Percentiles rank a stretch among this genome's conserved stretches.
phyloP scores from a whole-genome alignment of 306 rosid species.

The Vicia faba region DNA sequence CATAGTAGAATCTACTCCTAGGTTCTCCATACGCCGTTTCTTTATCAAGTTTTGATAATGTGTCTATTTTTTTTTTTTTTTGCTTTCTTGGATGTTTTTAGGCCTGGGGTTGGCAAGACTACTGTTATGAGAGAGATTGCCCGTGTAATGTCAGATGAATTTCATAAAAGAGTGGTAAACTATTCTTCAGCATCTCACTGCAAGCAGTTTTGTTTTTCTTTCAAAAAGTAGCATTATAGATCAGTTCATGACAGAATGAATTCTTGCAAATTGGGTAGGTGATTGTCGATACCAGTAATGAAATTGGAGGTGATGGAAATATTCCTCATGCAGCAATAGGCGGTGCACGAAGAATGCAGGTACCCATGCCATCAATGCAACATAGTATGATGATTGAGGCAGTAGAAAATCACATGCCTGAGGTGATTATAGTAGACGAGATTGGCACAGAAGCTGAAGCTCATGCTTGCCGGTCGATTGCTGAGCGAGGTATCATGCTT shows the following conservation, averaged over 20 bases:
- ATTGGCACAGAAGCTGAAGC: conserved; percentile 74
- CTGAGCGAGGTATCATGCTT: conserved; percentile 74
- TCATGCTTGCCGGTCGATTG: conserved; percentile 69
- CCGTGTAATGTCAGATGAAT: conserved; percentile 58
- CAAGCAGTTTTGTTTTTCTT: conserved; percentile 5
- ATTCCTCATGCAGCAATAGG: conserved; percentile 78
- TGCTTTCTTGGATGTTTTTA: conserved; percentile 37
- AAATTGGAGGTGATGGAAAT: conserved; percentile 74
- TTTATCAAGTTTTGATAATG: conserved; percentile 9
- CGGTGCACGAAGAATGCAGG: conserved; percentile 73
- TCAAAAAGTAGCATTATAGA: conserved; percentile 12
- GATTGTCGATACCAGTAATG: conserved; percentile 75
- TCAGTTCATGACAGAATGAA: conserved; percentile 24
- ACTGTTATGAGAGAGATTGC: conserved; percentile 76
- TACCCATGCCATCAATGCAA: conserved; percentile 67
- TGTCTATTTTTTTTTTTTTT: background rate
- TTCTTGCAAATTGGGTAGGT: conserved; percentile 49
- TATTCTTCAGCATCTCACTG: conserved; percentile 27
- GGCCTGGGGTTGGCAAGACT: conserved; percentile 84
- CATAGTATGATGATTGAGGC: conserved; percentile 77
- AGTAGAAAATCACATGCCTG: conserved; percentile 80
- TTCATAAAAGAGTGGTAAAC: conserved; percentile 72
- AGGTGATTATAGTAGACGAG: conserved; percentile 75
- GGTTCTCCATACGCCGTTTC: conserved; percentile 9
- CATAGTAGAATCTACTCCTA: conserved; percentile 4